A percentile compares a stretch with the other conserved stretches of the same genome.
Evolutionary conservation across 2,329 filamentous ascomycete genomes (phyloP).

Genomic region (Colletotrichum truncatum): DNA sequence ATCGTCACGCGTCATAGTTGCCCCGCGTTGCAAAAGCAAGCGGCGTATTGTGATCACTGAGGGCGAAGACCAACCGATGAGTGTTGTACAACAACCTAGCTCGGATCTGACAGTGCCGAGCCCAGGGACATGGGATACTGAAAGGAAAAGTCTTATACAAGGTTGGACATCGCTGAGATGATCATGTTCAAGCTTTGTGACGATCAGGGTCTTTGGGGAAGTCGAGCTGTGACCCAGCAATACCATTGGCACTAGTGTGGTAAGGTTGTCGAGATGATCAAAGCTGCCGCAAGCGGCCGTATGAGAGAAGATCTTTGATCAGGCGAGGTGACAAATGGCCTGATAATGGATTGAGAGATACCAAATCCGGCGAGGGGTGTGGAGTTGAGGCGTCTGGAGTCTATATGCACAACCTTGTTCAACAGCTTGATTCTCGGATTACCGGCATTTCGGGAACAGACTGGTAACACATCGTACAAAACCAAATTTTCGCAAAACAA

Average conservation of each 20-base stretch:
- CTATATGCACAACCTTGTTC: not conserved
- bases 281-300: conserved; percentile 4
- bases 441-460: not conserved
- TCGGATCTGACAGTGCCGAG: not conserved
- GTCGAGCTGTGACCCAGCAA: not conserved
- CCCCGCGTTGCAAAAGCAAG: not conserved
- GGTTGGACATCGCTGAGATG: not conserved
- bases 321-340: not conserved
- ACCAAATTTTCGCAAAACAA: not conserved
- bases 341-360: conserved; percentile 16
- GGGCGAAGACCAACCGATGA: not conserved
- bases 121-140: not conserved
- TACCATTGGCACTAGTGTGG: not conserved
- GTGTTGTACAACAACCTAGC: not conserved
- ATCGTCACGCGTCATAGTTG: not conserved
- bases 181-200: not conserved
- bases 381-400: conserved; percentile 25
- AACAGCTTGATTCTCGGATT: not conserved
- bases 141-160: not conserved
- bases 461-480: not conserved
- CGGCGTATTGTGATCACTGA: not conserved
- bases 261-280: not conserved
- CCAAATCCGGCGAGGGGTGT: conserved; percentile 5
- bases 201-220: not conserved
- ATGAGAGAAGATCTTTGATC: not conserved